Evolutionary conservation across 208 protist genomes (phyloP), one percentile per base, ranked within the genome.

Genomic region (Endotrypanum monterogeii): DNA sequence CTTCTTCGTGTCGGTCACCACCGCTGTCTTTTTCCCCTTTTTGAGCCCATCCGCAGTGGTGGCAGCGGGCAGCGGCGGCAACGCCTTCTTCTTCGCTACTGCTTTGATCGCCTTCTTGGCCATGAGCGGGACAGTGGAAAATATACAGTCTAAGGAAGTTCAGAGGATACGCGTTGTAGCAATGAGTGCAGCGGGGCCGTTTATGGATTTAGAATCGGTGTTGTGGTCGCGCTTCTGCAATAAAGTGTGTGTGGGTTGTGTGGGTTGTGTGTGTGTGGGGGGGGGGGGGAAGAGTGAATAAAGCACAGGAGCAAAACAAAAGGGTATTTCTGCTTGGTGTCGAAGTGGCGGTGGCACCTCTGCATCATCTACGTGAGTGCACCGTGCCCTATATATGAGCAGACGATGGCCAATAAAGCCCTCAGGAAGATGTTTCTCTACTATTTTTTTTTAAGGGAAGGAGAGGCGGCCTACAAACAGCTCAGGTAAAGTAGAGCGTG

Each of bases 61-160:
- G 62, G 25, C 39, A 6, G 35, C 35, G 5, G 3, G 14, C 41
- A 35, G 32, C 9, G 6, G 61, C 5, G 61, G 2, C 14, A 3
- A 3, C 62, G 39, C 39, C 16, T 16, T 39, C 63, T 52, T 66
- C 39, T n/a, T 54, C 14, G 73, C 16, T 3, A 44, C 39, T 14
- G 44, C 73, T 0, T 54, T 54, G 32, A 14, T 25, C 18, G 30
- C 35, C 73, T 71, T 71, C 37, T 71, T 71, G 46, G 63, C 73
- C 73, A 48, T 71, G 4, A 8, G 30, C 0, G 28, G 48, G 52
- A 2, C 14, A 32, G 41, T 18, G 28, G 25, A n/a, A 48, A 35
- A 56, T 56, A 72, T 28, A 52, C 30, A 39, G 56, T n/a, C n/a
- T 51, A n/a, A 16, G 73, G 63, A 20, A 44, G 39, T 55, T 28